These are phyloP conservation scores for Eutrema yunnanense DNA, from an alignment of 345 rosid species.

Conservation along the genomic window DNA sequence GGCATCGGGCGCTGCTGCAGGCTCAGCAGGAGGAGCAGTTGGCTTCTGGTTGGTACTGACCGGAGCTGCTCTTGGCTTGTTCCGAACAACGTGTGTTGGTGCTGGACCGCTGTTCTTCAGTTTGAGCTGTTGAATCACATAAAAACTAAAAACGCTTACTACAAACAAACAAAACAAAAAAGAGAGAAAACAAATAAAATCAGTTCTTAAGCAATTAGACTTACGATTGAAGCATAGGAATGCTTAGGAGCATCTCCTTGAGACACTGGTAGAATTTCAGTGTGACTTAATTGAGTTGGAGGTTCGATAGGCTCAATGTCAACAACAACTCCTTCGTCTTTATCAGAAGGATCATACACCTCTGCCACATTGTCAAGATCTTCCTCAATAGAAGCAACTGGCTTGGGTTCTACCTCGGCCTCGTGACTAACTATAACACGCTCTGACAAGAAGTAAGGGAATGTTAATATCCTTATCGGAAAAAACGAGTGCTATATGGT, in stretches of 20 bases:
- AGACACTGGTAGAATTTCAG: constrained; percentile 35
- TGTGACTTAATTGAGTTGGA: constrained; percentile 18
- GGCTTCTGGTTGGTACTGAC: constrained; percentile 28
- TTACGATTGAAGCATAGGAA: constrained; percentile 59
- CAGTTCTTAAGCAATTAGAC: constrained; percentile 15
- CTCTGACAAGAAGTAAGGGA: neutral
- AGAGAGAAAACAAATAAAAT: neutral
- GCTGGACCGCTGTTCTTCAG: constrained; percentile 45
- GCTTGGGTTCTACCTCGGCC: constrained; percentile 22
- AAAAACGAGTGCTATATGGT: neutral
- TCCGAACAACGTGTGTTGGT: constrained; percentile 41
- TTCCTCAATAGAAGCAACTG: constrained; percentile 31
- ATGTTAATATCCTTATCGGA: neutral
- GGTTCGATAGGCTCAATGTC: constrained; percentile 32
- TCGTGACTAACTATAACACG: constrained; percentile 19
- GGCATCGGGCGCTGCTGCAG: constrained; percentile 29
- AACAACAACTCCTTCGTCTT: constrained; percentile 39
- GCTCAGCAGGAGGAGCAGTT: constrained; percentile 31
- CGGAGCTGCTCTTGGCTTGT: constrained; percentile 29
- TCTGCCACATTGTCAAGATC: constrained; percentile 31
- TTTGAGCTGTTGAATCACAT: constrained; percentile 48
- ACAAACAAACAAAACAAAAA: neutral
- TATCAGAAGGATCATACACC: constrained; percentile 41
- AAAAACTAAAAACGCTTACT: neutral
- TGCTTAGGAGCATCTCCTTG: constrained; percentile 54